A percentile compares a stretch with the other conserved stretches of the same genome.
These are phyloP conservation scores for Kluyveromyces nonfermentans DNA, from an alignment of 805 yeast genomes.

Conservation along the genomic window DNA sequence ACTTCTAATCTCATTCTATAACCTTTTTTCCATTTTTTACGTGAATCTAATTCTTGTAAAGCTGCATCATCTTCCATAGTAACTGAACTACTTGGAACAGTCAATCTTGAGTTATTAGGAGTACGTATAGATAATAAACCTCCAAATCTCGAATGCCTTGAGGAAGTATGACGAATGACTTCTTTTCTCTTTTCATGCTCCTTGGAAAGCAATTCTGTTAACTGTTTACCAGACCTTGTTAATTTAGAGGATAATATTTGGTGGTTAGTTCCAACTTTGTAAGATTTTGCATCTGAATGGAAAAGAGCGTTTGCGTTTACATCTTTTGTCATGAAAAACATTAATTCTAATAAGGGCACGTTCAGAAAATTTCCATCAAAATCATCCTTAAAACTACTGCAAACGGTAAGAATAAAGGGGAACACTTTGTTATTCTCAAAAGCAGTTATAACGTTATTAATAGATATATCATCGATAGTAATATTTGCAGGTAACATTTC, in stretches of 20 bases:
- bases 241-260: not conserved
- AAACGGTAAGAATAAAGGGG: conserved; percentile 58
- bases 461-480: conserved; percentile 55
- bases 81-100: conserved; percentile 69
- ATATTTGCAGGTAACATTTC: conserved; percentile 46
- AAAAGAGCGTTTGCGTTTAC: conserved; percentile 31
- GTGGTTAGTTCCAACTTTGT: conserved; percentile 1
- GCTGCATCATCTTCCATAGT: conserved; percentile 42
- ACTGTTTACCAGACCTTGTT: conserved; percentile 32
- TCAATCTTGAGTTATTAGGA: conserved; percentile 45
- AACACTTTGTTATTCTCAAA: conserved; percentile 68
- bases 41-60: conserved; percentile 53
- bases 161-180: conserved; percentile 43
- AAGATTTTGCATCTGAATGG: not conserved
- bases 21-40: conserved; percentile 55
- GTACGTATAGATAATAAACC: conserved; percentile 67
- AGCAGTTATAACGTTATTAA: conserved; percentile 45
- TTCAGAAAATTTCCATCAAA: conserved; percentile 55
- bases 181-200: conserved; percentile 48
- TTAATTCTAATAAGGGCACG: conserved; percentile 55
- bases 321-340: conserved; percentile 54
- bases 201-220: conserved; percentile 44
- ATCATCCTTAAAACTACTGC: conserved; percentile 54
- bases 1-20: conserved; percentile 20
- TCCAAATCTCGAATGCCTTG: conserved; percentile 89